Evolutionary conservation across 371 early-diverging fungal species (phyloP).

Genomic region (Mortierella sp.): DNA sequence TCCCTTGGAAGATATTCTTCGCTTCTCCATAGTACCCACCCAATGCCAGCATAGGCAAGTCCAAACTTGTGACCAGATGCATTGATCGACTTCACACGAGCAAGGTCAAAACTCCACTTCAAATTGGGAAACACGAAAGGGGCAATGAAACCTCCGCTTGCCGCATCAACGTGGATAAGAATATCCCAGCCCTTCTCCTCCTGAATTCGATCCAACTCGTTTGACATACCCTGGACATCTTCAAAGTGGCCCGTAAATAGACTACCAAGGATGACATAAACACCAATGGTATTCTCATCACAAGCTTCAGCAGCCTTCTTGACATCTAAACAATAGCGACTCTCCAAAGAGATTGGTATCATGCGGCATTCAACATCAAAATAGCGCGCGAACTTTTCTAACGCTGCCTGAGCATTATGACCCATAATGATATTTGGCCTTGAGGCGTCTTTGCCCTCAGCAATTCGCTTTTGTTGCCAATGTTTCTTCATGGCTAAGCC

Average conservation of each 20-base stretch:
- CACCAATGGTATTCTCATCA: slow-evolving; percentile 77
- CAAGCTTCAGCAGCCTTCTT: slow-evolving; percentile 60
- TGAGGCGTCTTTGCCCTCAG: slow-evolving; percentile 61
- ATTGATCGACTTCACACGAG: slow-evolving; percentile 69
- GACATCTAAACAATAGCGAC: slow-evolving; percentile 67
- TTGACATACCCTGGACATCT: slow-evolving; percentile 71
- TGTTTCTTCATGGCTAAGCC: slow-evolving; percentile 72
- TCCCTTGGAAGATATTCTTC: slow-evolving; percentile 73
- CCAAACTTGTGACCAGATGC: slow-evolving; percentile 76
- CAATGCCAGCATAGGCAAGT: slow-evolving; percentile 69
- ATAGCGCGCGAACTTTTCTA: slow-evolving; percentile 73
- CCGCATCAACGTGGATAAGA: slow-evolving; percentile 76
- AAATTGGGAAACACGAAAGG: slow-evolving; percentile 73
- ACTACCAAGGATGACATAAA: slow-evolving; percentile 75
- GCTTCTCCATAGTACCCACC: slow-evolving; percentile 78
- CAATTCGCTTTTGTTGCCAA: slow-evolving; percentile 63
- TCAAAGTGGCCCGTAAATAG: slow-evolving; percentile 89
- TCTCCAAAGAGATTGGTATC: slow-evolving; percentile 67
- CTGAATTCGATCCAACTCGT: slow-evolving; percentile 69
- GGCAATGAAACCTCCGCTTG: slow-evolving; percentile 75
- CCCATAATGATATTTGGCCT: slow-evolving; percentile 73
- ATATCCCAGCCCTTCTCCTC: slow-evolving; percentile 64
- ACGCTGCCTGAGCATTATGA: slow-evolving; percentile 69
- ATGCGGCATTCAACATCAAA: slow-evolving; percentile 79
- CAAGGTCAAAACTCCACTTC: slow-evolving; percentile 72